Evolutionary conservation across 2,329 filamentous ascomycete species (phyloP), one percentile per base, ranked within the genome.

Genomic region (Teratosphaeria viscida): DNA sequence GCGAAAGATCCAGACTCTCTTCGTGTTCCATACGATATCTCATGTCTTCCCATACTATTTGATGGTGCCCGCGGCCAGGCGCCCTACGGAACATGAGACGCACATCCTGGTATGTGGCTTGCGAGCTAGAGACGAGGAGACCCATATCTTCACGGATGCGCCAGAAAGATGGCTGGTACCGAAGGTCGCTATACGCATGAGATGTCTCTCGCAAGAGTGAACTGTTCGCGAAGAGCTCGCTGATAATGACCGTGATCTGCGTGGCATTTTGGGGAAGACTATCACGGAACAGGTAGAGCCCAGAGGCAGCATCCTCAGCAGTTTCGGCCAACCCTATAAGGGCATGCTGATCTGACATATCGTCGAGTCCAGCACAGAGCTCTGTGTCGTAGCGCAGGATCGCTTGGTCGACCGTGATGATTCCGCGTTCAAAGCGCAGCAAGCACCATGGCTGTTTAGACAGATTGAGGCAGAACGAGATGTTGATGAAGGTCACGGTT

Each of bases 221-320:
- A 59, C 80, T 80, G 67, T 85, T 79, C 57, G 76, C 75, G 66
- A 81, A 83, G 27, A 85, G 75, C 61, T 82, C 76, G 58, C 79
- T 76, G 57, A 85, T 80, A 32, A 81, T 70, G 35, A 74, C 74
- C 27, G 80, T 81, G 64, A 85, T 80, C 52, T 81, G 78, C 35
- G 78, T 76, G 37, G 77, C 74, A 65, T 78, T 72, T 57, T 81
- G 75, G 7, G 79, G 77, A 55, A 84, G 76, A 63, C 77, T 75
- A 59, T 74, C 73, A 56, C 79, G 72, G 68, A 84, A 82, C 52
- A 72, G 67, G 61, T 74, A 73, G 61, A 85, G 76, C 59, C 76
- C 78, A 57, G 76, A 74, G 56, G 80, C 80, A 63, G 80, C 76
- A 55, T 82, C 79, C 67, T 83, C 78, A 62, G 80, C 78, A 59